Evolutionary conservation across 148 eudicot genomes (phyloP).

Genomic region (Drosera capensis): DNA sequence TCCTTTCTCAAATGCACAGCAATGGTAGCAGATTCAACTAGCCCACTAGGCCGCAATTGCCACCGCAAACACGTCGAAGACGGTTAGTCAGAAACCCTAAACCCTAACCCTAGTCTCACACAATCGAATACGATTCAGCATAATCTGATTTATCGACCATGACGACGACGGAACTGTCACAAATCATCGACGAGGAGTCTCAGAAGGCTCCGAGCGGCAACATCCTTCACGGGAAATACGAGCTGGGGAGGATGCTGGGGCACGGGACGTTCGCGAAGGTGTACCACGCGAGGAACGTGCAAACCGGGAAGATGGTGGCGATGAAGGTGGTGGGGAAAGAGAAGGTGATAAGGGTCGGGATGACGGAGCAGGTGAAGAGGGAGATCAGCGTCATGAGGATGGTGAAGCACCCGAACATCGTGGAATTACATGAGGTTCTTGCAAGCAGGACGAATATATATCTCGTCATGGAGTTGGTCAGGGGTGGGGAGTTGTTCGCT

Average conservation of each 20-base stretch:
- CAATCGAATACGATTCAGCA: neutral
- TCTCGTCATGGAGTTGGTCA: constrained; percentile 59
- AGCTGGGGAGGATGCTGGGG: constrained; percentile 53
- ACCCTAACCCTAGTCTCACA: neutral
- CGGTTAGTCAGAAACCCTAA: constrained; percentile 47
- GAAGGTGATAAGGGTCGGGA: constrained; percentile 47
- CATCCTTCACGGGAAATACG: constrained; percentile 52
- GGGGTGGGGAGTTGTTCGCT: constrained; percentile 60
- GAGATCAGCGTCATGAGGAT: constrained; percentile 70
- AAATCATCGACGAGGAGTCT: constrained; percentile 4
- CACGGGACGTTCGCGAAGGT: constrained; percentile 77
- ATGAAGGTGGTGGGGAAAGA: constrained; percentile 71
- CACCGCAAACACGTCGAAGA: constrained; percentile 87
- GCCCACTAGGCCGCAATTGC: constrained; percentile 66
- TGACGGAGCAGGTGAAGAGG: constrained; percentile 68
- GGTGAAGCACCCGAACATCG: constrained; percentile 56
- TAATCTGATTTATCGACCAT: neutral
- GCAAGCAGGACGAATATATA: constrained; percentile 57
- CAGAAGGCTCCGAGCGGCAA: constrained; percentile 10
- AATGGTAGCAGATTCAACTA: no score
- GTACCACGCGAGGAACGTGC: constrained; percentile 45
- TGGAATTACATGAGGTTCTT: constrained; percentile 59
- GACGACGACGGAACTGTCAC: neutral
- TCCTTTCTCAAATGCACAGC: no score
- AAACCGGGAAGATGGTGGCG: constrained; percentile 50